Base-by-base conservation (phyloP, 2,329 filamentous ascomycete species). In the Cadophora malorum region DNA sequence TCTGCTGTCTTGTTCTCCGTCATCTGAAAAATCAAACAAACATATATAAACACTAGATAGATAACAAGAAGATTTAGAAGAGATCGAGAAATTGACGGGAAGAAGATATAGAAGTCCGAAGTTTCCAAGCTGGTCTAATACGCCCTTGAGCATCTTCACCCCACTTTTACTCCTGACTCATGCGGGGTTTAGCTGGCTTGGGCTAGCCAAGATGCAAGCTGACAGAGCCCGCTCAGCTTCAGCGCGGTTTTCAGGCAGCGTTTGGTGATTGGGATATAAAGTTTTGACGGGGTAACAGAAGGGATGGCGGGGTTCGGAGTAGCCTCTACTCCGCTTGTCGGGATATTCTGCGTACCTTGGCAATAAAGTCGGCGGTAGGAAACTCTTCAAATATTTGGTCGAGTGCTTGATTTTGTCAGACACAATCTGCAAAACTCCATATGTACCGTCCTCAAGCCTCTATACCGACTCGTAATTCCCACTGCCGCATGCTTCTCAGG, bases 91-190 rank as follows among this genome's bases (percentile, higher is more conserved):
- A 3, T 16, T 45, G 41, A 19, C 16, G 41, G 41, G 14, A 19
- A 45, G 12, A 45, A 16, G 41, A 45, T 16, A 45, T 5, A 16
- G 12, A 45, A 45, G 14, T 16, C 10, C 19, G 12, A 16, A 19
- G 19, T 45, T 45, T 45, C 41, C 12, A 45, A 45, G 12, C 10
- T 45, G 16, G 50, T 53, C 50, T 53, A 28, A 14, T 31, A 28
- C 50, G 50, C 50, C 50, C 23, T 53, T 31, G 50, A 14, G 16
- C 14, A 45, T 45, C 41, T 45, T 45, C 41, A 53, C 25, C 50
- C 50, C 50, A 53, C 50, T 53, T 53, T 53, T 31, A 28, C 5
- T 53, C 23, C 50, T 53, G 50, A 53, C 10, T 53, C 50, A 53
- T 28, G 23, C 50, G 50, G 50, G 41, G 41, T 16, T 2, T 19